Evolutionary conservation across 1,284 basidiomycete species (phyloP).

Genomic region (Ceratobasidium sp.): DNA sequence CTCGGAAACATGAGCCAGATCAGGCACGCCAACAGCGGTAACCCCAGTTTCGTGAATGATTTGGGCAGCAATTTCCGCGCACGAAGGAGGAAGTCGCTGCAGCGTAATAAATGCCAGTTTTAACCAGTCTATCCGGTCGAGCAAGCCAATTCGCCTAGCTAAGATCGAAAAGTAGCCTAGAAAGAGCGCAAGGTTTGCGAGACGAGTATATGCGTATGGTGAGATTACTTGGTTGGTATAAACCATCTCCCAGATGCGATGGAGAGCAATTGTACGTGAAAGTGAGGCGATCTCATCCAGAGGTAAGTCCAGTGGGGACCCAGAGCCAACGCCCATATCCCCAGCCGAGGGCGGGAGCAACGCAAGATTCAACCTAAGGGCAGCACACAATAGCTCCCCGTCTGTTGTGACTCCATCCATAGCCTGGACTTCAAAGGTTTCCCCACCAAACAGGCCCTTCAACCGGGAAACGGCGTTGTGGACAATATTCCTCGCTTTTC

Average conservation of each 20-base stretch:
- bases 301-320: constrained; percentile 54
- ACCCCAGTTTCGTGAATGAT: constrained; percentile 61
- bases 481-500: constrained; percentile 5
- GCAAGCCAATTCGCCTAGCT: neutral
- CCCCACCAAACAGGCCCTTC: neutral
- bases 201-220: constrained; percentile 33
- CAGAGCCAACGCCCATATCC: constrained; percentile 11
- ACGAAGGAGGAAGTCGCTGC: constrained; percentile 70
- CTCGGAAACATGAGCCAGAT: constrained; percentile 58
- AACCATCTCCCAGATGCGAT: constrained; percentile 31
- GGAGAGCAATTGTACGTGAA: constrained; percentile 2
- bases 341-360: neutral
- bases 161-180: constrained; percentile 25
- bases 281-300: constrained; percentile 51
- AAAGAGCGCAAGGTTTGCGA: constrained; percentile 26
- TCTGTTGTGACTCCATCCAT: constrained; percentile 8
- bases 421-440: constrained; percentile 16
- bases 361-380: constrained; percentile 71
- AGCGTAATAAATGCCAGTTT: constrained; percentile 72
- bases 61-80: constrained; percentile 67
- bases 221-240: neutral
- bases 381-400: constrained; percentile 62
- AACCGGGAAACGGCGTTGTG: constrained; percentile 14
- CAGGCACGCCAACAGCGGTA: constrained; percentile 60
- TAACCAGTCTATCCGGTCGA: constrained; percentile 65